Percentiles rank a stretch among this genome's conserved stretches.
phyloP scores from a whole-genome alignment of 148 eudicot genomes.

The Tetragonia tetragonoides region DNA sequence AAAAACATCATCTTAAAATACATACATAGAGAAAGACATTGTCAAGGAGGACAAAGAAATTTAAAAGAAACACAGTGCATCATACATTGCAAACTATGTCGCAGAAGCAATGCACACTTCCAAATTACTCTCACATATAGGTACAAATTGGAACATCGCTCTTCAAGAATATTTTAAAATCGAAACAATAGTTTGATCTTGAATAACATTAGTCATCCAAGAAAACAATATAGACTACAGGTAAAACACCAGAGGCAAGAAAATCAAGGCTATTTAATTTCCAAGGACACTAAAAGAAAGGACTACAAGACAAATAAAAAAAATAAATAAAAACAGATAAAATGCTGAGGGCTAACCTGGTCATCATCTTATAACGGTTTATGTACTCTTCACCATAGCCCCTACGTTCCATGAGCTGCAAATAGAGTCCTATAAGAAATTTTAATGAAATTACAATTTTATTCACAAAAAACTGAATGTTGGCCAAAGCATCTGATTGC shows the following conservation, averaged over 20 bases:
- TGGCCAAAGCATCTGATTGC: not conserved
- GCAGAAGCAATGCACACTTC: not conserved
- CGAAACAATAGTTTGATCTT: too few species aligned
- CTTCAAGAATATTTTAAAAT: too few species aligned
- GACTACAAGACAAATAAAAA: not conserved
- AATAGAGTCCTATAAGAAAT: constrained; percentile 32
- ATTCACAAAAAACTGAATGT: constrained; percentile 8
- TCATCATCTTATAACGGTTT: constrained; percentile 97
- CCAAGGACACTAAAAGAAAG: not conserved
- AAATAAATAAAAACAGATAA: constrained; percentile 2
- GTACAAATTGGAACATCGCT: too few species aligned
- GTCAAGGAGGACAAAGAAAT: not conserved
- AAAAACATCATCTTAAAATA: too few species aligned
- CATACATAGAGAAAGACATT: not conserved
- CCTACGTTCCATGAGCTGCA: constrained; percentile 97
- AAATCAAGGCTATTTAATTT: too few species aligned
- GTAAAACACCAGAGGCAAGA: too few species aligned
- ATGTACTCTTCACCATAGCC: constrained; percentile 95
- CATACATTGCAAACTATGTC: not conserved
- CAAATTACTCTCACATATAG: not conserved
- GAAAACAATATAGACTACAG: too few species aligned
- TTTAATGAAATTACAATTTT: constrained; percentile 16
- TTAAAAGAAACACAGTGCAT: not conserved
- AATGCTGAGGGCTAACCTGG: constrained; percentile 53
- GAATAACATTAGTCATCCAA: too few species aligned